Percentiles rank a stretch among this genome's conserved stretches.
These are phyloP conservation scores for Tylopilus plumbeoviolaceoides DNA, from an alignment of 768 basidiomycete genomes.

Conservation along the genomic window DNA sequence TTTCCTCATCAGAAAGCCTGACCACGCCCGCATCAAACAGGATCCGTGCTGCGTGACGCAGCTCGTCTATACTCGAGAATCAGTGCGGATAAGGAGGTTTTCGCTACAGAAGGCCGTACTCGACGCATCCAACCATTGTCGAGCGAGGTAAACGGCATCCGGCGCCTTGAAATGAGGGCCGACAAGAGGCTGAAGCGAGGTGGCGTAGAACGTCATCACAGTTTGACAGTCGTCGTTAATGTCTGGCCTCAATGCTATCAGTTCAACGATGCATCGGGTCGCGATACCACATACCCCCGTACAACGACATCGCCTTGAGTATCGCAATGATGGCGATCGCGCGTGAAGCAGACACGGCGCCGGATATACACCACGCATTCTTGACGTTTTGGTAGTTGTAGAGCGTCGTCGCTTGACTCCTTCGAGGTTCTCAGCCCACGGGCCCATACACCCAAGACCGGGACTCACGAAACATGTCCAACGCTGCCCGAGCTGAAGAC, in stretches of 20 bases:
- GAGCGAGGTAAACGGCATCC: conserved; percentile 67
- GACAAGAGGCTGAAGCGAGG: conserved; percentile 59
- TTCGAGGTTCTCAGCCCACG: conserved; percentile 4
- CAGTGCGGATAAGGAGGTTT: conserved; percentile 1
- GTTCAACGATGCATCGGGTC: neutral
- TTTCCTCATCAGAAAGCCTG: conserved; percentile 64
- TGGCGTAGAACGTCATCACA: conserved; percentile 76
- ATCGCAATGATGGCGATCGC: conserved; percentile 63
- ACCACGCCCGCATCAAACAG: conserved; percentile 76
- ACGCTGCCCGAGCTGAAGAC: conserved; percentile 33
- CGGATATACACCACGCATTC: conserved; percentile 71
- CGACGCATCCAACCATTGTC: conserved; percentile 70
- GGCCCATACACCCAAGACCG: neutral
- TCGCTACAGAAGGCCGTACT: conserved; percentile 39
- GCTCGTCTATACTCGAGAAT: conserved; percentile 46
- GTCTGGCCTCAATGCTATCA: conserved; percentile 39
- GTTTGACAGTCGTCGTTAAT: conserved; percentile 65
- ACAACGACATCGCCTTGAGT: conserved; percentile 67
- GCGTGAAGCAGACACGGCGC: conserved; percentile 63
- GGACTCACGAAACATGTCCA: conserved; percentile 49
- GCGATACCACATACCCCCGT: conserved; percentile 49
- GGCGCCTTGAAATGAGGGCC: conserved; percentile 63
- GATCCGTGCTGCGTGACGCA: conserved; percentile 70
- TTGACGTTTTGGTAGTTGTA: conserved; percentile 35
- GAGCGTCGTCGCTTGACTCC: conserved; percentile 36